A percentile compares a stretch with the other conserved stretches of the same genome.
phyloP scores from a whole-genome alignment of 169 alveolate species.

The Plasmodium adleri region DNA sequence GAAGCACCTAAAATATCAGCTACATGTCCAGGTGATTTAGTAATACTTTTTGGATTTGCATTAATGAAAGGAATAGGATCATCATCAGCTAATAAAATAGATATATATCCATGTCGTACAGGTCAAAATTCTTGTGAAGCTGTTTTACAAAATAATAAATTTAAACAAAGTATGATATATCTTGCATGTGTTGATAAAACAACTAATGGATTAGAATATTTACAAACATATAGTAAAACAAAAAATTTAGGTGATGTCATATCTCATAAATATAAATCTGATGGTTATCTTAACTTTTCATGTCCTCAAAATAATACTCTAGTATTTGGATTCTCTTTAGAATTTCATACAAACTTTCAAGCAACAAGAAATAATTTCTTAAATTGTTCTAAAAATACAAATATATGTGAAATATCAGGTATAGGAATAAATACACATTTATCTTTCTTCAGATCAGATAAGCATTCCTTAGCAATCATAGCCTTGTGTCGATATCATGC shows the following conservation, averaged over 20 bases:
- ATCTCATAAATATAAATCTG: conserved; percentile 19
- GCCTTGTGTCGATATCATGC: conserved; percentile 43
- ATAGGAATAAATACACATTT: conserved; percentile 47
- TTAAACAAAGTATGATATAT: conserved; percentile 75
- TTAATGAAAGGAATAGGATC: conserved; percentile 76
- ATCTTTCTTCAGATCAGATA: conserved; percentile 40
- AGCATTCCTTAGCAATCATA: conserved; percentile 53
- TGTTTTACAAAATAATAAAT: conserved; percentile 67
- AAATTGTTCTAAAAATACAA: conserved; percentile 29
- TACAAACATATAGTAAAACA: conserved; percentile 72
- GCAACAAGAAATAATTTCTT: conserved; percentile 59
- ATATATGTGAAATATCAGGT: conserved; percentile 48
- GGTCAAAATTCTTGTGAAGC: conserved; percentile 78
- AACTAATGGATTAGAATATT: conserved; percentile 61
- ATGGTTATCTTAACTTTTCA: conserved; percentile 51
- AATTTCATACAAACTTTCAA: conserved; percentile 72
- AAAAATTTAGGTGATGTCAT: conserved; percentile 55
- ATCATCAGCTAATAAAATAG: conserved; percentile 74
- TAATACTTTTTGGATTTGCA: conserved; percentile 80
- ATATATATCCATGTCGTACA: conserved; percentile 79
- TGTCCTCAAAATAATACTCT: conserved; percentile 71
- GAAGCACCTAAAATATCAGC: conserved; percentile 78
- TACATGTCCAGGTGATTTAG: conserved; percentile 77
- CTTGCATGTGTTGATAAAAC: conserved; percentile 72
- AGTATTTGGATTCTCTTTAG: conserved; percentile 69